A percentile compares a stretch with the other conserved stretches of the same genome.
These are phyloP conservation scores for Coprinopsis strossmayeri DNA, from an alignment of 768 basidiomycete species.

Conservation along the genomic window DNA sequence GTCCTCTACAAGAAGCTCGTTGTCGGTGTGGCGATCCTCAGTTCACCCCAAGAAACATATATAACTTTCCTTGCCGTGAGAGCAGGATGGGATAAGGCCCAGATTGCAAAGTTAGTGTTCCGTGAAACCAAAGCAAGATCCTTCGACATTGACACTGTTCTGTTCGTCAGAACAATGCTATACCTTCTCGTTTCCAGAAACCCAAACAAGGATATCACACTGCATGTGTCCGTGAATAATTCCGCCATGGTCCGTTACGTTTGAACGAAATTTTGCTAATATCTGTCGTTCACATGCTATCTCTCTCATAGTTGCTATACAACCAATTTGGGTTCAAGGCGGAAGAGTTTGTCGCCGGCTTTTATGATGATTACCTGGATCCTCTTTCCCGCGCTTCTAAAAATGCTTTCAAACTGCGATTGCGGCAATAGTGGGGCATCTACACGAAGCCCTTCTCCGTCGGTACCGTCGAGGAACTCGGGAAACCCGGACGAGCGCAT, in stretches of 20 bases:
- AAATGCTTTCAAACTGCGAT: slow-evolving; percentile 73
- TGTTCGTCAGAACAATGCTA: slow-evolving; percentile 55
- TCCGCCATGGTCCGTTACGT: slow-evolving; percentile 64
- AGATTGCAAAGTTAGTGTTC: slow-evolving; percentile 59
- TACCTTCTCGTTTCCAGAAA: slow-evolving; percentile 69
- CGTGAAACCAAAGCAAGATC: neutral
- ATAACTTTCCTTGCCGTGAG: slow-evolving; percentile 78
- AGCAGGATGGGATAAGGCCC: slow-evolving; percentile 74
- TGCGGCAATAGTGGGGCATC: slow-evolving; percentile 51
- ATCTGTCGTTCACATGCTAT: neutral
- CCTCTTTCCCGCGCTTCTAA: slow-evolving; percentile 63
- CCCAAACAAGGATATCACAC: slow-evolving; percentile 69
- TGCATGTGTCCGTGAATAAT: slow-evolving; percentile 79
- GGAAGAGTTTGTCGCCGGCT: slow-evolving; percentile 76
- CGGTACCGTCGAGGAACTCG: too few species aligned
- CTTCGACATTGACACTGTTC: neutral
- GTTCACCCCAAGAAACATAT: slow-evolving; percentile 75
- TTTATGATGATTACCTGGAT: slow-evolving; percentile 77
- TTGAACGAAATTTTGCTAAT: neutral
- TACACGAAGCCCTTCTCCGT: too few species aligned
- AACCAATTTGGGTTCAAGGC: slow-evolving; percentile 87
- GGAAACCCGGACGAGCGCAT: too few species aligned
- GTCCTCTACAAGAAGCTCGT: slow-evolving; percentile 67
- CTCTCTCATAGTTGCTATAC: slow-evolving; percentile 55
- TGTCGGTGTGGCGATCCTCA: slow-evolving; percentile 67